A percentile compares a stretch with the other conserved stretches of the same genome.
These are phyloP conservation scores for Phycomyces nitens DNA, from an alignment of 192 early-diverging fungal species.

Conservation along the genomic window DNA sequence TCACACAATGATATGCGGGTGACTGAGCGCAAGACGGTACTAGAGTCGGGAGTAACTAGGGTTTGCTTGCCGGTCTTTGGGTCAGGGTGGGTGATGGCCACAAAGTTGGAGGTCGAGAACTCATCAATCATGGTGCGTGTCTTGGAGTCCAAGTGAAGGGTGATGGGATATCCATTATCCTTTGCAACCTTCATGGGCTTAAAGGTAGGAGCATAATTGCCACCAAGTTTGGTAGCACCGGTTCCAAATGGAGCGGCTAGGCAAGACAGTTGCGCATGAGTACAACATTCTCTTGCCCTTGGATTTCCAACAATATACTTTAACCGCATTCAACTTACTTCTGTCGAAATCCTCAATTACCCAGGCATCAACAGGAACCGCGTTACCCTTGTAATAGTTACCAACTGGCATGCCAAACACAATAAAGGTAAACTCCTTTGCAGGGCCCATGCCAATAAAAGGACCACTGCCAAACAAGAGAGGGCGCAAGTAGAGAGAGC, in stretches of 20 bases:
- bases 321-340: conserved; percentile 32
- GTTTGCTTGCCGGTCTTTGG: conserved; percentile 42
- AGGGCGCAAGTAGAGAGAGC: conserved; percentile 71
- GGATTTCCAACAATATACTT: background rate
- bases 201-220: conserved; percentile 72
- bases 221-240: conserved; percentile 66
- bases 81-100: conserved; percentile 55
- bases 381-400: conserved; percentile 56
- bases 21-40: conserved; percentile 59
- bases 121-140: conserved; percentile 67
- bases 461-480: conserved; percentile 66
- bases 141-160: conserved; percentile 67
- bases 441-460: conserved; percentile 57
- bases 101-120: conserved; percentile 78
- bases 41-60: conserved; percentile 68
- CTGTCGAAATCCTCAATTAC: conserved; percentile 69
- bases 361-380: conserved; percentile 59
- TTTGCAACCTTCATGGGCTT: conserved; percentile 56
- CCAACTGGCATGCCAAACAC: conserved; percentile 71
- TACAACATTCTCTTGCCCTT: background rate
- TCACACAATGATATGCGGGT: conserved; percentile 63
- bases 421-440: conserved; percentile 58
- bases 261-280: background rate
- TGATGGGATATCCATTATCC: conserved; percentile 63
- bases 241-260: conserved; percentile 50